Conservation (phyloP, 2,329 filamentous ascomycete genomes). For the Ceratocystis variospora region DNA sequence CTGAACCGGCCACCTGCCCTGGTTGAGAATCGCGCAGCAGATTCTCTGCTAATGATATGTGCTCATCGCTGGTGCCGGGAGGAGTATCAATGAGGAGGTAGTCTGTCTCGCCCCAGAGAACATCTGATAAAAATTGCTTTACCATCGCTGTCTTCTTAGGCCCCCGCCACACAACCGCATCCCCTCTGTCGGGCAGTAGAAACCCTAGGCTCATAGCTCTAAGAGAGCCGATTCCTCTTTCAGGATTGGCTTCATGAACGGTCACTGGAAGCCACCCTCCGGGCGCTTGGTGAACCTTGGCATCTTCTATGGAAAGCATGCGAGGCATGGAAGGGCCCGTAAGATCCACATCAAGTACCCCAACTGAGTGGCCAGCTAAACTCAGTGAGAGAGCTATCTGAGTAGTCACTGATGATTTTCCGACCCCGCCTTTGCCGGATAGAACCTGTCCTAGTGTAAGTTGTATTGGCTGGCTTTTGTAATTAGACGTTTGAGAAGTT, state of each 20-base stretch:
- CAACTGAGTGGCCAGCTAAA: conserved; percentile 73
- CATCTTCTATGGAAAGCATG: conserved; percentile 77
- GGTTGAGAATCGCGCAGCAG: conserved; percentile 50
- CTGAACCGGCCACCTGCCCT: conserved; percentile 67
- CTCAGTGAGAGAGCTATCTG: conserved; percentile 85
- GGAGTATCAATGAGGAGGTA: conserved; percentile 92
- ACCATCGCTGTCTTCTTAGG: conserved; percentile 99
- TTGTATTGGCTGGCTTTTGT: background rate
- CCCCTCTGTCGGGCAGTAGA: conserved; percentile 64
- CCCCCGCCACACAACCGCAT: conserved; percentile 93
- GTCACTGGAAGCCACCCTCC: conserved; percentile 84
- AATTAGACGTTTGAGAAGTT: background rate
- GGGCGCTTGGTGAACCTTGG: conserved; percentile 81
- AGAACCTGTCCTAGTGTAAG: conserved; percentile 43
- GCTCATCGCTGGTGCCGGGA: conserved; percentile 90
- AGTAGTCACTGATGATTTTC: conserved; percentile 94
- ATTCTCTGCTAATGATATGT: conserved; percentile 86
- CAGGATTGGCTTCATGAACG: conserved; percentile 51
- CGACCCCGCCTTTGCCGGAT: conserved; percentile 94
- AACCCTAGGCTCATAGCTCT: conserved; percentile 91
- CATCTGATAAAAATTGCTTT: conserved; percentile 83
- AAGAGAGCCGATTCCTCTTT: conserved; percentile 45
- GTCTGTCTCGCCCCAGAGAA: conserved; percentile 77
- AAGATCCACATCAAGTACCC: conserved; percentile 89
- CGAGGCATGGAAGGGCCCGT: conserved; percentile 94